Evolutionary conservation across 2,329 filamentous ascomycete species (phyloP).

Genomic region (Aureobasidium leucospermi): DNA sequence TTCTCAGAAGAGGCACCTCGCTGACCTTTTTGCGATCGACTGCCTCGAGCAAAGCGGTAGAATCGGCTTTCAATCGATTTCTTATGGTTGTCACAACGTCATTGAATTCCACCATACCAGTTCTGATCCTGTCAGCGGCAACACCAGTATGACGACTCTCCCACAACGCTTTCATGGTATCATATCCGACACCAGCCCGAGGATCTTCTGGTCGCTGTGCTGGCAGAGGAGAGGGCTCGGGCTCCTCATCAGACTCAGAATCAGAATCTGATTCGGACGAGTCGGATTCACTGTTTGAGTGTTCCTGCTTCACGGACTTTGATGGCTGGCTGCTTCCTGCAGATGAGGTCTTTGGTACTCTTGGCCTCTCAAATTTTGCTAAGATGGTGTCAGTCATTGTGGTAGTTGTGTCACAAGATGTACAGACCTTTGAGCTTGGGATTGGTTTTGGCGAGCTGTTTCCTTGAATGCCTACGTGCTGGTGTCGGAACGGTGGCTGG

Average conservation of each 20-base stretch:
- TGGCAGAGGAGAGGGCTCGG: constrained; percentile 50
- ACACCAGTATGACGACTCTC: constrained; percentile 45
- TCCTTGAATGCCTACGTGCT: constrained; percentile 37
- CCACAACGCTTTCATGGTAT: constrained; percentile 56
- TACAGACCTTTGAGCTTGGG: constrained; percentile 29
- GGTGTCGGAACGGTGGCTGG: constrained; percentile 36
- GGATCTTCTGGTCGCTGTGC: constrained; percentile 44
- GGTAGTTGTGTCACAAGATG: too few species aligned
- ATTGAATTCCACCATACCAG: constrained; percentile 50
- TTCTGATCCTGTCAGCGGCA: constrained; percentile 45
- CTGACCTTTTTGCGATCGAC: constrained; percentile 49
- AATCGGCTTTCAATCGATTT: constrained; percentile 55
- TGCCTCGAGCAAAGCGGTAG: constrained; percentile 48
- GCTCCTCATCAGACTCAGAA: constrained; percentile 38
- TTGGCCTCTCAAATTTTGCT: constrained; percentile 32
- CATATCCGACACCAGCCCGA: constrained; percentile 48
- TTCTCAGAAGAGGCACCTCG: constrained; percentile 48
- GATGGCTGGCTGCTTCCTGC: constrained; percentile 8
- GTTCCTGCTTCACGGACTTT: constrained; percentile 13
- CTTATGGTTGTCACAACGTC: constrained; percentile 53
- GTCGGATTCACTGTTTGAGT: constrained; percentile 4
- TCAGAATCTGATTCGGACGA: constrained; percentile 17
- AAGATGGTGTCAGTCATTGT: constrained; percentile 6
- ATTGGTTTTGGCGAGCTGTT: constrained; percentile 37
- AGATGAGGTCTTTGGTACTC: constrained; percentile 14